These are phyloP conservation scores for Neurospora crassa DNA, from an alignment of 2,329 filamentous ascomycete species.

Conservation along the genomic window DNA sequence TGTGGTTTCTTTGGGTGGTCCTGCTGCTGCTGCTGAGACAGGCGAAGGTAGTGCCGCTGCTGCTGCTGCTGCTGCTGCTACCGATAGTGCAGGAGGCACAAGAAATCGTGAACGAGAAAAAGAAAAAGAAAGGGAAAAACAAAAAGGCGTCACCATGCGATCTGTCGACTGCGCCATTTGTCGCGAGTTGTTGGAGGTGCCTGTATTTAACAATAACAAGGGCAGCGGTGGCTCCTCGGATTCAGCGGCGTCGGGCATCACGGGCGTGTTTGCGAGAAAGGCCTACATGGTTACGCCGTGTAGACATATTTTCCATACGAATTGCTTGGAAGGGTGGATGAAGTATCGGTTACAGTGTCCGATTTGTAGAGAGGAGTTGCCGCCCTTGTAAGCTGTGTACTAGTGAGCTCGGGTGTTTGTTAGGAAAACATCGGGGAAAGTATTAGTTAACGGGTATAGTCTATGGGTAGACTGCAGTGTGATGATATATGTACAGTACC, in stretches of 20 bases:
- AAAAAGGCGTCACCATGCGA: slow-evolving; percentile 24
- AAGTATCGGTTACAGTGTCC: slow-evolving; percentile 86
- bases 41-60: neutral
- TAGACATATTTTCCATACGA: slow-evolving; percentile 87
- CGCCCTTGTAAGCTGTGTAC: slow-evolving; percentile 58
- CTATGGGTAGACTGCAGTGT: neutral
- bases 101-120: slow-evolving; percentile 25
- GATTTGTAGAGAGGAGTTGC: slow-evolving; percentile 83
- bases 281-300: slow-evolving; percentile 97
- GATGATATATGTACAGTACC: neutral
- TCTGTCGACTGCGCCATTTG: slow-evolving; percentile 92
- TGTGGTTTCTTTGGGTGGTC: slow-evolving; percentile 3
- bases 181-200: slow-evolving; percentile 82
- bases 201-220: slow-evolving; percentile 48
- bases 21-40: neutral
- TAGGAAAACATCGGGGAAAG: neutral
- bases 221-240: slow-evolving; percentile 39
- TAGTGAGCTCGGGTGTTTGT: neutral
- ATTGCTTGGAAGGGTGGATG: slow-evolving; percentile 94
- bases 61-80: neutral
- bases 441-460: neutral
- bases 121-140: slow-evolving; percentile 21
- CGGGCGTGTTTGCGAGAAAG: slow-evolving; percentile 66
- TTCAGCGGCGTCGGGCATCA: slow-evolving; percentile 31
- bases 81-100: neutral